Base-by-base conservation (phyloP, 306 rosid species). In the Myrica gale region DNA sequence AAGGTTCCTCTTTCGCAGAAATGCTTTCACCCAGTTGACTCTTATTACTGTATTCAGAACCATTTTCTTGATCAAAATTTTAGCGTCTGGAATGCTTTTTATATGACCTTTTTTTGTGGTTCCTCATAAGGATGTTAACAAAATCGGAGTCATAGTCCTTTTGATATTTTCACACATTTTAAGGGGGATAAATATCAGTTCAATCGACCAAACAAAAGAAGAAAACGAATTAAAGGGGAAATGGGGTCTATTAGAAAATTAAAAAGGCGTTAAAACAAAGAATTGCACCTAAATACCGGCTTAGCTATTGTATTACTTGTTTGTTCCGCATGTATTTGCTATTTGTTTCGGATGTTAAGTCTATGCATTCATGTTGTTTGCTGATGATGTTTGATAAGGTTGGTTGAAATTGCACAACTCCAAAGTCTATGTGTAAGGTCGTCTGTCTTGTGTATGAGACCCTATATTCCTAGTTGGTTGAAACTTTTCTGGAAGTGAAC, bases 381-480 rank as follows among this genome's bases (percentile, higher is more conserved):
- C 13, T 42, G 50, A 17, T 66, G 16, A 17, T 42, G 26, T 62
- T 16, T 7, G 3, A 4, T 9, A 17, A 66, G 6, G 11, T 42
- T 66, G 6, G 47, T 66, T 66, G 7, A 66, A 66, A 66, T 42
- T 62, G 8, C 48, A 66, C 26, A 16, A 42, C 23, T 9, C n/a
- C 15, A 8, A 13, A 23, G 17, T 62, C 46, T 39, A 62, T 20
- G 21, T 21, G 6, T 9, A 7, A 56, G 15, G 39, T 9, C 21
- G 21, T 15, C 68, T 62, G 10, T 15, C 69, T 62, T 62, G 69
- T 62, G 16, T 62, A 45, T 2, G 45, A 62, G 60, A 54, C 10
- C 60, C 60, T 7, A 7, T 62, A 16, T 37, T 39, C 44, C 20
- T 62, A 39, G 69, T 62, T 39, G 69, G 69, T 62, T 62, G 69